Evolutionary conservation across 495 filamentous ascomycete species (phyloP), one percentile per base, ranked within the genome.

Genomic region (Xylaria telfairii): DNA sequence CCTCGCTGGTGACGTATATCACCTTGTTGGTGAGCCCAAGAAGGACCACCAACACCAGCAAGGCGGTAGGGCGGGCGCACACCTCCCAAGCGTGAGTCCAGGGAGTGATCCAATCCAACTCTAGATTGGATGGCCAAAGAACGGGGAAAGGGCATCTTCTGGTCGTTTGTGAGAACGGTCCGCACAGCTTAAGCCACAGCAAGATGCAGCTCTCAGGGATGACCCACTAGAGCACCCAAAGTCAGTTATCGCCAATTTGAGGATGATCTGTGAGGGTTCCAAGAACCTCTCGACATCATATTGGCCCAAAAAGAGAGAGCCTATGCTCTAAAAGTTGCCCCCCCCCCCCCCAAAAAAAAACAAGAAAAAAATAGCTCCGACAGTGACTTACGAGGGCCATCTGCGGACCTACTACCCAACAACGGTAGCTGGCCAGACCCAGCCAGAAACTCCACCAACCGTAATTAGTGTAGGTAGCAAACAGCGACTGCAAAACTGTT

Each of bases 91-190:
- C 47, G 19, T 9, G 21, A 0, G 26, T 19, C 10, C 49, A 13
- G 47, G 63, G 64, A 24, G 47, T 41, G 10, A 42, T 34, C 46
- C 64, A 66, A 26, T 54, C 64, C 64, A 66, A 41, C 4, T 53
- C 47, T 47, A 0, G 1, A 64, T 47, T 37, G 13, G 62, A 51
- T n/a, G 62, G 62, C 39, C 39, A 64, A 17, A 65, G 17, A 6
- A 6, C 9, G 28, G 44, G 37, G 2, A 15, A 19, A 9, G 28
- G 62, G 39, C 17, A 32, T 0, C 26, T 30, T 54, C 32, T 30
- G 9, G n/a, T 59, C 17, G 56, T 39, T 21, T 3, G 28, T 28
- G 21, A 10, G 56, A 37, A 59, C 56, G 56, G 32, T 17, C 32
- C 32, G 32, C 56, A 59, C 15, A 37, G 15, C 32, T 39, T 32